These are phyloP conservation scores for Prototheca cutis DNA, from an alignment of 163 green algal species.

Conservation along the genomic window DNA sequence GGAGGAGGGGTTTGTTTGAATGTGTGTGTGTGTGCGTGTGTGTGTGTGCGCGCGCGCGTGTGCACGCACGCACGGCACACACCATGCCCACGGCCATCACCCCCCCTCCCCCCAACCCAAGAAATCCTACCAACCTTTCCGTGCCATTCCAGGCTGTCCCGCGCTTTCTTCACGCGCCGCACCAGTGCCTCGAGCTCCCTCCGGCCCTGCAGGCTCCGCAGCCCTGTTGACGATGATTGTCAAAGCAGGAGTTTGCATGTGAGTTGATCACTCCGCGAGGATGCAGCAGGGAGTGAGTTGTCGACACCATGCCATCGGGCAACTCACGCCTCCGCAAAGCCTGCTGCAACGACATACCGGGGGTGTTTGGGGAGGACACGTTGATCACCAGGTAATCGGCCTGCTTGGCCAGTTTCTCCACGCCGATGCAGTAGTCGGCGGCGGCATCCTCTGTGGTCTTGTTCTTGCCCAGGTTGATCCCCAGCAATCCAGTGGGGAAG, in stretches of 20 bases:
- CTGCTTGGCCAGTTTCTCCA: slow-evolving; percentile 53
- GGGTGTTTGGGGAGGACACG: slow-evolving; percentile 94
- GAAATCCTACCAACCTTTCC: neutral
- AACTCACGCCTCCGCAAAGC: no score
- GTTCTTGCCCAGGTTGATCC: slow-evolving; percentile 98
- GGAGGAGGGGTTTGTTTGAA: no score
- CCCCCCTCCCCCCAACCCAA: no score
- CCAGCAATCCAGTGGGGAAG: slow-evolving; percentile 53
- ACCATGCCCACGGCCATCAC: neutral
- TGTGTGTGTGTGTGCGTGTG: neutral
- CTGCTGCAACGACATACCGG: no score
- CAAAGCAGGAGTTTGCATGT: no score
- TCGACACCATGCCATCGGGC: no score
- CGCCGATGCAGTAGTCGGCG: slow-evolving; percentile 74
- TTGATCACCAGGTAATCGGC: slow-evolving; percentile 94
- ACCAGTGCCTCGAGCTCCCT: slow-evolving; percentile 78
- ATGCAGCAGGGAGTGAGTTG: no score
- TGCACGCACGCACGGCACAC: neutral
- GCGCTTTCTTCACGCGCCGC: slow-evolving; percentile 44
- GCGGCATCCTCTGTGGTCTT: slow-evolving; percentile 75
- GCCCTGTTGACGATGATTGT: slow-evolving; percentile 47
- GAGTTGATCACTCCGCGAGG: no score
- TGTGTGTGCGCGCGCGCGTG: neutral
- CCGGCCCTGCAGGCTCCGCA: slow-evolving; percentile 76
- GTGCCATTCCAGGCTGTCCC: slow-evolving; percentile 54